Base-by-base conservation (phyloP, 2,329 filamentous ascomycete genomes). In the Coniochaeta pulveracea region DNA sequence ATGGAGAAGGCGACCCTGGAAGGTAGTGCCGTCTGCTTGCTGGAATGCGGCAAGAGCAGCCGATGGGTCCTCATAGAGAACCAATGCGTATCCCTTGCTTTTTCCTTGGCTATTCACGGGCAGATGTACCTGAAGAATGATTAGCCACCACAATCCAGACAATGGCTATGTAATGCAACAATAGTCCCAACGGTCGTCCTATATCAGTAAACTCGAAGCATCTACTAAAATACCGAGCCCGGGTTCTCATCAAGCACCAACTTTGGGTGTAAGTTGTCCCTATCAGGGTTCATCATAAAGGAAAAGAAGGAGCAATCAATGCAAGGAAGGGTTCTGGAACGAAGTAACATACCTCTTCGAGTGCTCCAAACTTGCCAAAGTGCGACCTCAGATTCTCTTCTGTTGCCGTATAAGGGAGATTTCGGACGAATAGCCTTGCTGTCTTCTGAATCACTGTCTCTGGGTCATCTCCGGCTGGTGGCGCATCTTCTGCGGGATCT, bases 141-240 rank as follows among this genome's bases (percentile, higher is more conserved):
- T 31, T 31, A 31, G 18, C 28, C 19, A n/a, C 34, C 26, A 43
- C 24, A 37, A 33, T 38, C 37, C 42, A 39, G 47, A 16, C 26
- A 26, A 29, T 12, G 17, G 17, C 24, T 32, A 16, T 19, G 4
- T 11, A 33, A 22, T 11, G 21, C 4, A 15, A 21, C 10, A 23
- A 19, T 10, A 23, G 21, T 30, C n/a, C 6, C 15, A 19, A 31
- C 6, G 6, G 19, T 31, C 22, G 39, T 37, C 40, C 43, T 45
- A 40, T 42, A 61, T 88, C 81, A 91, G 85, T 72, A 66, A 31
- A 68, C 61, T 80, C 85, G 78, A 88, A 82, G 85, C 84, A 94
- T 96, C 89, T 98, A 98, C 91, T 95, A 98, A 94, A 93, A 94
- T 91, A 82, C 73, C 85, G 79, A 86, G 79, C 80, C 80, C 78